These are phyloP conservation scores for Teratosphaeria destructans DNA, from an alignment of 2,329 filamentous ascomycete genomes.

Conservation along the genomic window DNA sequence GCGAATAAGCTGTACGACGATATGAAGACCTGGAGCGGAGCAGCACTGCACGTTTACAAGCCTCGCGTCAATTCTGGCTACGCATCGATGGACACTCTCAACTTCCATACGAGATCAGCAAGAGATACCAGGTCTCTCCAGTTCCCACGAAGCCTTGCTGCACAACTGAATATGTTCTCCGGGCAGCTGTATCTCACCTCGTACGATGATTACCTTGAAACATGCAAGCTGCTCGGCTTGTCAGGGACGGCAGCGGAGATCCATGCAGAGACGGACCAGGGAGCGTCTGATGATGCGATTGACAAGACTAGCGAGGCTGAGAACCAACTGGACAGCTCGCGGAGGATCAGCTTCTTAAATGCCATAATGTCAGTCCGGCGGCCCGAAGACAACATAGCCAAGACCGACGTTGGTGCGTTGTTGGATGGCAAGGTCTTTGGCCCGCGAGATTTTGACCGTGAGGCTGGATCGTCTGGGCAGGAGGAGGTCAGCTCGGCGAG, in stretches of 20 bases:
- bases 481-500: not conserved
- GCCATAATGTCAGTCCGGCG: slow-evolving; percentile 13
- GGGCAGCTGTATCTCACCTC: slow-evolving; percentile 55
- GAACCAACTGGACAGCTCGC: slow-evolving; percentile 9
- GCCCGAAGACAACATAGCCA: slow-evolving; percentile 14
- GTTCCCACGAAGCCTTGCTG: slow-evolving; percentile 23
- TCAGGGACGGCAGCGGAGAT: slow-evolving; percentile 2
- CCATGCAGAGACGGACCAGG: not conserved
- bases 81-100: slow-evolving; percentile 35
- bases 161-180: slow-evolving; percentile 54
- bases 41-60: slow-evolving; percentile 41
- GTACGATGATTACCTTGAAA: slow-evolving; percentile 43
- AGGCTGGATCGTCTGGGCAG: not conserved
- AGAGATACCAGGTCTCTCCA: slow-evolving; percentile 5
- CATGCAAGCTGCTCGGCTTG: slow-evolving; percentile 46
- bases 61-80: slow-evolving; percentile 32
- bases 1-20: slow-evolving; percentile 40
- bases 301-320: not conserved
- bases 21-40: slow-evolving; percentile 24
- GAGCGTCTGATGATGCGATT: not conserved
- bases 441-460: slow-evolving; percentile 3
- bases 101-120: slow-evolving; percentile 33
- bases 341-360: slow-evolving; percentile 16
- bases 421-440: slow-evolving; percentile 12
- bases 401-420: slow-evolving; percentile 19